Base-by-base conservation (phyloP, 257 asterid species). In the Ocimum tenuiflorum region DNA sequence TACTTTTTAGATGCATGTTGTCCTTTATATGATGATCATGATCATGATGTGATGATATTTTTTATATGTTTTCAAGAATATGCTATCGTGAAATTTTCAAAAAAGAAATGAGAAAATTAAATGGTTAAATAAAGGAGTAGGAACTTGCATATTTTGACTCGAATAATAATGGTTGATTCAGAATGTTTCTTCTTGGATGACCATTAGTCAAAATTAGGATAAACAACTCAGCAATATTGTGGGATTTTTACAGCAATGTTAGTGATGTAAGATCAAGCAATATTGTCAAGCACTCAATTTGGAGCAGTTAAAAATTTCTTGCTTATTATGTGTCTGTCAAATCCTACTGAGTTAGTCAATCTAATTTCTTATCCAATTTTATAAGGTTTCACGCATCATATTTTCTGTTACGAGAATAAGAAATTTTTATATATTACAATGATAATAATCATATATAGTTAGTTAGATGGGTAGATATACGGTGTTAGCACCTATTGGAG, bases 1-100 rank as follows among this genome's bases (percentile, higher is more conserved):
- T 71, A 68, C 60, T 60, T 58, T 69, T 70, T 58, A 68, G 48
- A 45, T 50, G 51, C 60, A 75, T 75, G 80, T 41, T 63, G 45
- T 54, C n/a, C n/a, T n/a, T n/a, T n/a, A n/a, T n/a, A n/a, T n/a
- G n/a, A n/a, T n/a, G n/a, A n/a, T n/a, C n/a, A n/a, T n/a, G n/a
- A n/a, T n/a, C n/a, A n/a, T 60, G 41, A 47, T 36, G 70, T 58
- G 60, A 33, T 62, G 65, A 36, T 53, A 65, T 67, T 18, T 27
- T 4, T n/a, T n/a, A n/a, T n/a, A n/a, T n/a, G n/a, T n/a, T n/a
- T n/a, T n/a, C n/a, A n/a, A n/a, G n/a, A n/a, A n/a, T 64, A 54
- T 54, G 42, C 19, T 33, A 15, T n/a, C 61, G 2, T 10, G n/a
- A 0, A 39, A 39, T 9, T 39, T 39, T 9, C n/a, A n/a, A n/a